Percentiles rank a stretch among this genome's conserved stretches.
phyloP scores from a whole-genome alignment of 1,139 yeast genomes.

The Arxiozyma telluris region DNA sequence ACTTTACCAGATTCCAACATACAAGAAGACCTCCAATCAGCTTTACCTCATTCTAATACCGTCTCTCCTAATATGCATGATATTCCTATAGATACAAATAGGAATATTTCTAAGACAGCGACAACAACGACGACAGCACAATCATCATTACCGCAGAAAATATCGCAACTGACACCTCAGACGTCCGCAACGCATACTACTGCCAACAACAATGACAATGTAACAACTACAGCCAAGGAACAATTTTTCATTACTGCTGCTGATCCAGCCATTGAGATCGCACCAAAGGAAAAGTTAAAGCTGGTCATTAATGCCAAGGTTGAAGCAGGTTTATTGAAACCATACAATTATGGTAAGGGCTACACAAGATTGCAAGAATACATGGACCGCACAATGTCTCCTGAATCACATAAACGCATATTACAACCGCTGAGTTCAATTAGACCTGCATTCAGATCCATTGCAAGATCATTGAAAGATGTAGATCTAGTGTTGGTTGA shows the following conservation, averaged over 20 bases:
- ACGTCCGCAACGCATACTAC: neutral
- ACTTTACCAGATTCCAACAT: constrained; percentile 6
- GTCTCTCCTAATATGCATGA: neutral
- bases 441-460: constrained; percentile 90
- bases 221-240: constrained; percentile 58
- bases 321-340: constrained; percentile 88
- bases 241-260: constrained; percentile 95
- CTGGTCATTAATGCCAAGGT: constrained; percentile 94
- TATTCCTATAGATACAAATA: constrained; percentile 3
- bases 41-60: neutral
- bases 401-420: constrained; percentile 77
- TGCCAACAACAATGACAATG: neutral
- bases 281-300: constrained; percentile 88
- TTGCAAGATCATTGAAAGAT: constrained; percentile 83
- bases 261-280: constrained; percentile 88
- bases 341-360: constrained; percentile 90
- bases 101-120: neutral
- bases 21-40: neutral
- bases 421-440: constrained; percentile 78
- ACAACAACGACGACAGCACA: neutral
- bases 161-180: neutral
- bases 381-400: constrained; percentile 90
- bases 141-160: neutral
- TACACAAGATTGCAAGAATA: constrained; percentile 83
- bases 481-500: constrained; percentile 89